Conservation (phyloP, 805 yeast species). For the Candida vaughaniae region DNA sequence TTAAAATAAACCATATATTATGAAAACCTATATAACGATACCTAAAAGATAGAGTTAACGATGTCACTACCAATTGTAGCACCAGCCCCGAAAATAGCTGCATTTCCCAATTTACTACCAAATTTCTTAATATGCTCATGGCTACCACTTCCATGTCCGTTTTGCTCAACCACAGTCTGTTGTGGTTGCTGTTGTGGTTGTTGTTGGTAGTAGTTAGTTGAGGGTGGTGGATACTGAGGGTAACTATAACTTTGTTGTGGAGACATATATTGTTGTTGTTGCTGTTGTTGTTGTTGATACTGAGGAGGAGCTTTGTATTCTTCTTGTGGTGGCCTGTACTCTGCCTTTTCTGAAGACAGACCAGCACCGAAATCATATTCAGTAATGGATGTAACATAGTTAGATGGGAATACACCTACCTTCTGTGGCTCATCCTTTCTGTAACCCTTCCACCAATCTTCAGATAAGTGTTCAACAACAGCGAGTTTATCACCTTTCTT, state of each 20-base stretch:
- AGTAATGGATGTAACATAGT: conserved; percentile 60
- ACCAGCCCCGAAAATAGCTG: conserved; percentile 97
- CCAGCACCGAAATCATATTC: conserved; percentile 24
- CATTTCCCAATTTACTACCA: conserved; percentile 82
- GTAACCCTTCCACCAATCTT: conserved; percentile 91
- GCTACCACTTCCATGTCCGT: conserved; percentile 20
- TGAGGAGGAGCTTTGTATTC: conserved; percentile 10
- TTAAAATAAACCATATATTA: conserved; percentile 1
- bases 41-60: conserved; percentile 66
- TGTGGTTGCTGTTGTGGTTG: conserved; percentile 27
- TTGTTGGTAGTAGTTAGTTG: conserved; percentile 21
- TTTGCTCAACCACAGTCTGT: conserved; percentile 18
- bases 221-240: conserved; percentile 17
- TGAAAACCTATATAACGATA: background rate
- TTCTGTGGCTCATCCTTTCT: conserved; percentile 33
- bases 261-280: conserved; percentile 15
- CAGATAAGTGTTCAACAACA: conserved; percentile 69
- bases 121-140: conserved; percentile 52
- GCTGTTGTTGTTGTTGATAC: conserved; percentile 14
- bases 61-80: conserved; percentile 87
- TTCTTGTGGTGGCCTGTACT: conserved; percentile 5
- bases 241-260: conserved; percentile 35
- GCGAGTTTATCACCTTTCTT: conserved; percentile 65
- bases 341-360: background rate
- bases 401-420: conserved; percentile 86